Base-by-base conservation (phyloP, 2,329 filamentous ascomycete species). In the Alternaria metachromatica region DNA sequence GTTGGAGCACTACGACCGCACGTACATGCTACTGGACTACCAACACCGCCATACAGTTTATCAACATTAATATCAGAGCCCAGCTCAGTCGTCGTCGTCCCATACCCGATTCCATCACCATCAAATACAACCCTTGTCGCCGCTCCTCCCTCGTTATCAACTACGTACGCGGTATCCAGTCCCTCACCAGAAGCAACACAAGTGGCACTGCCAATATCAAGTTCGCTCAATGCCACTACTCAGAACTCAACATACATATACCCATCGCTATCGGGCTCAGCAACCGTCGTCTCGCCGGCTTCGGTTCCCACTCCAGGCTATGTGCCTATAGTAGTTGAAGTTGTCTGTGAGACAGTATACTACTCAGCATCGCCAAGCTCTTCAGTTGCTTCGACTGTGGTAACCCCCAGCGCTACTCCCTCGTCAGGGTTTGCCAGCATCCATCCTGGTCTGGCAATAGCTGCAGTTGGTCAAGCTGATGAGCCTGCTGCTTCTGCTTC, bases 1-100 rank as follows among this genome's bases (percentile, higher is more conserved):
- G 54, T 65, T 21, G 57, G 43, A 21, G 56, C 63, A n/a, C 60
- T 57, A 18, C 68, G 60, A 18, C 69, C 68, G 45, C 68, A 68
- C 57, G 15, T 49, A n/a, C 65, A 65, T 60, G 61, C 65, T 25
- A 37, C 62, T 50, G 63, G 53, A n/a, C 21, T 60, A 23, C 20
- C 60, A n/a, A 18, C 25, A 21, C 23, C 20, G 12, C 18, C 45
- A 44, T 37, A 28, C 12, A 41, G 13, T 23, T 10, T 12, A 9
- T 66, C 66, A 8, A 48, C 43, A 15, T 64, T 54, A 15, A 54
- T 33, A 13, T 25, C 51, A 6, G 62, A 65, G 55, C 10, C 6
- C 20, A 53, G 30, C 20, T 23, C 30, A 25, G 30, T 3, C 2
- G 12, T 55, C 28, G 11, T 46, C 57, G 41, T 13, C 12, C 20